These are phyloP conservation scores for Parathielavia hyrcaniae DNA, from an alignment of 495 filamentous ascomycete species.

Conservation along the genomic window DNA sequence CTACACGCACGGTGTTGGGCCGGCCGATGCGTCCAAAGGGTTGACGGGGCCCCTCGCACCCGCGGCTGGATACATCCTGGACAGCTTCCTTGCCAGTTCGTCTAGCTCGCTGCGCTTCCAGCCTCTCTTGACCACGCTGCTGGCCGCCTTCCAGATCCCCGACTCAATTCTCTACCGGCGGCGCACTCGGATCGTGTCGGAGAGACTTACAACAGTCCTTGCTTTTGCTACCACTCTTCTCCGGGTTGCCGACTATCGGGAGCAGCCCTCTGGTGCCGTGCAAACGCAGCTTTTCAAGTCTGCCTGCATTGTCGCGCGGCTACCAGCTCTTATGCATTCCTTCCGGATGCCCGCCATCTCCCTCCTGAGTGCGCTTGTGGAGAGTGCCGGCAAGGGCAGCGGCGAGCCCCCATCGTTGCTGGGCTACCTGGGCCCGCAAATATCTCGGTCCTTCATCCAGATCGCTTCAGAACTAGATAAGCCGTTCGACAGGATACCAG, in stretches of 20 bases:
- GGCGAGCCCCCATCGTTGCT: constrained; percentile 83
- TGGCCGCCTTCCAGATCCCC: constrained; percentile 59
- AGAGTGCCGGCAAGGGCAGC: constrained; percentile 53
- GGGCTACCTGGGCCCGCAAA: constrained; percentile 75
- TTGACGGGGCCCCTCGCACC: constrained; percentile 56
- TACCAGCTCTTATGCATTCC: constrained; percentile 64
- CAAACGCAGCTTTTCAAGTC: constrained; percentile 75
- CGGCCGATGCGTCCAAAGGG: constrained; percentile 50
- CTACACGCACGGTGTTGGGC: constrained; percentile 67
- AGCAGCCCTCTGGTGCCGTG: constrained; percentile 54
- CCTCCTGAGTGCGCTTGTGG: constrained; percentile 69
- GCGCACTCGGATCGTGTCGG: constrained; percentile 50
- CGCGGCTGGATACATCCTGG: constrained; percentile 66
- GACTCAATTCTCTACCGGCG: constrained; percentile 58
- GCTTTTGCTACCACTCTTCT: constrained; percentile 62
- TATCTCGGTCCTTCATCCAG: constrained; percentile 74
- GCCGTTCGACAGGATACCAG: constrained; percentile 55
- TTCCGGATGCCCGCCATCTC: constrained; percentile 60
- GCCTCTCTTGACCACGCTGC: constrained; percentile 65
- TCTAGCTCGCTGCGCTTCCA: constrained; percentile 65
- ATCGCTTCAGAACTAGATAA: constrained; percentile 71
- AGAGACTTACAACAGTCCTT: constrained; percentile 59
- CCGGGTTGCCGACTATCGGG: constrained; percentile 59
- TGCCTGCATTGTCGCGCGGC: constrained; percentile 63
- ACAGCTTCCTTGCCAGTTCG: constrained; percentile 65